Evolutionary conservation across 139 green algal species (phyloP), one percentile per base, ranked within the genome.

Genomic region (Closterium sp.): DNA sequence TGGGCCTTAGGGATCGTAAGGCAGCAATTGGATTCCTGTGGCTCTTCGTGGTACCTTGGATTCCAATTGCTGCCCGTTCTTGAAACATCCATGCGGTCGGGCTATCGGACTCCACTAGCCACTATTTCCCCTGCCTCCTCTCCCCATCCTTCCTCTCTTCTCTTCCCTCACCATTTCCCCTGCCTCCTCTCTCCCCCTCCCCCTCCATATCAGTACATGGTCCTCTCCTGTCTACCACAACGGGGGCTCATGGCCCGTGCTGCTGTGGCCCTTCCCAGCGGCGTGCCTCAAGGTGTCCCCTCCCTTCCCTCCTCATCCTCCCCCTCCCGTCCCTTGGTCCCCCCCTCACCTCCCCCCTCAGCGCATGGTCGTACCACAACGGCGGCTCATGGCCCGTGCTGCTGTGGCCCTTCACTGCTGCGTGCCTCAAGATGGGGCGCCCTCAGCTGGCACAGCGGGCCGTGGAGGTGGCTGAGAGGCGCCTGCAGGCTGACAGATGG

Each of bases 331-430:
- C 43, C 43, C 43, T 16, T 69, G 38, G 3, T n/a, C 21, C 23
- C 19, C 66, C 83, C 10, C 6, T 35, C 33, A 16, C 33, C 34
- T 2, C n/a, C 33, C 21, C 38, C 35, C 30, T 8, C 87, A 92
- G 89, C 32, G n/a, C 87, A 19, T 93, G 91, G 91, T 92, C 88
- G 35, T 94, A 94, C 81, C 91, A 94, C 85, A 94, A 94, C 35
- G 91, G 91, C 4, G 91, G 91, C 5, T 94, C 91, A 3, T 94
- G 91, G 91, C 91, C 91, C 25, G 89, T 90, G 88, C 64, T 94
- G 21, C 87, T 94, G 33, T 94, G 91, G 91, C 85, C 84, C 33
- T 91, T 94, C 64, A 92, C 91, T 12, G 84, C 84, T 7, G 91
- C 91, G 25, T 92, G 87, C 86, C 85, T 94, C 69, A 94, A 94